Conservation (phyloP, 2,329 filamentous ascomycete species). For the Epichloe sp. region DNA sequence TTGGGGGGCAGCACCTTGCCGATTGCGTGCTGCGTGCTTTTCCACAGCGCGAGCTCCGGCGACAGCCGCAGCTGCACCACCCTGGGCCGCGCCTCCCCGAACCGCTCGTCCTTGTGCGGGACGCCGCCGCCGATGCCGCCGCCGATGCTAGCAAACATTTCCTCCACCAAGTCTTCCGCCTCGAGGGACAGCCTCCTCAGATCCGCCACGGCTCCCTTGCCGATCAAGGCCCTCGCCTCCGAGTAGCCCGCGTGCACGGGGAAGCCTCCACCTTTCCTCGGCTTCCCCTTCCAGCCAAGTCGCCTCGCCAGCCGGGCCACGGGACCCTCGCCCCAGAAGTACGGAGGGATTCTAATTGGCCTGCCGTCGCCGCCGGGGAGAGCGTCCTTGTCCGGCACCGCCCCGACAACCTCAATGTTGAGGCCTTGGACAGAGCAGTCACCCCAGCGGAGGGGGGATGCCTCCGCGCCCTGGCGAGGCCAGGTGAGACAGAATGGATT, state of each 20-base stretch:
- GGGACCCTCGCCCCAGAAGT: constrained; percentile 8
- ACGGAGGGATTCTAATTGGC: constrained; percentile 3
- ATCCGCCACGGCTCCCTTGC: constrained; percentile 7
- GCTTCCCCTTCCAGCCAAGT: neutral
- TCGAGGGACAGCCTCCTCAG: constrained; percentile 6
- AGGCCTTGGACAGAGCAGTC: constrained; percentile 7
- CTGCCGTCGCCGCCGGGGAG: neutral
- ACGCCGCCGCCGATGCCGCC: neutral
- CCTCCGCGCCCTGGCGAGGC: neutral
- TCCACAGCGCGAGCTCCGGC: constrained; percentile 10
- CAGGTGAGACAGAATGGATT: constrained; percentile 1
- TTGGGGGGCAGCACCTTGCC: constrained; percentile 11
- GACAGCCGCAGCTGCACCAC: constrained; percentile 9
- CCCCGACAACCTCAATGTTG: constrained; percentile 6
- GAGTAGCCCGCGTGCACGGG: constrained; percentile 7
- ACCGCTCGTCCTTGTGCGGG: neutral
- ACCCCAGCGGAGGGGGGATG: constrained; percentile 2
- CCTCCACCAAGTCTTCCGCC: constrained; percentile 4
- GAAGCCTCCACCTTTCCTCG: neutral
- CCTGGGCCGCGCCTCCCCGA: neutral
- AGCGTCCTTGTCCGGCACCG: neutral
- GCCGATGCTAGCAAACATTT: constrained; percentile 7
- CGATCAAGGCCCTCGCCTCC: constrained; percentile 8
- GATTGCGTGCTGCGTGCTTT: constrained; percentile 7
- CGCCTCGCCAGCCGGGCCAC: neutral